Percentiles rank a stretch among this genome's conserved stretches.
phyloP scores from a whole-genome alignment of 768 basidiomycete species.

The Boletus reticuloceps region DNA sequence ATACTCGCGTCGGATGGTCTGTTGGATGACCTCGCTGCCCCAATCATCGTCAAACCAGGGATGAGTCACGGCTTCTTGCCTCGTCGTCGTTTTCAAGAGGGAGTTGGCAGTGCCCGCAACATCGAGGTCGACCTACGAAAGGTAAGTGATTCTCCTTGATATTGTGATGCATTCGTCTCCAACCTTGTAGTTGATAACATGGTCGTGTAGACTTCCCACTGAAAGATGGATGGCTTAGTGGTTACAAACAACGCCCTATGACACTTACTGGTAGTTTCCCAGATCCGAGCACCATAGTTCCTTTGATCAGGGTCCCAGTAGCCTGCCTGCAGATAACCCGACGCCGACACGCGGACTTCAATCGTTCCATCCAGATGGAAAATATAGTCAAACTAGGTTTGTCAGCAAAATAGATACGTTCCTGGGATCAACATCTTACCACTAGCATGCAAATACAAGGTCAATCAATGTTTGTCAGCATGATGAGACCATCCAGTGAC shows the following conservation, averaged over 20 bases:
- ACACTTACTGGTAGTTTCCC: slow-evolving; percentile 50
- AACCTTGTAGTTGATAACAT: slow-evolving; percentile 65
- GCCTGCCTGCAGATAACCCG: slow-evolving; percentile 66
- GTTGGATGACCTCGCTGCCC: slow-evolving; percentile 53
- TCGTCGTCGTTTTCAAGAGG: slow-evolving; percentile 48
- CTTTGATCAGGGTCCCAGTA: slow-evolving; percentile 52
- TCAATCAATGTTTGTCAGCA: background rate
- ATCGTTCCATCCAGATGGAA: slow-evolving; percentile 67
- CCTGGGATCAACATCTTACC: slow-evolving; percentile 18
- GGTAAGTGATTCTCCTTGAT: background rate
- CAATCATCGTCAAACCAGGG: slow-evolving; percentile 62
- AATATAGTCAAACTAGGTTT: slow-evolving; percentile 57
- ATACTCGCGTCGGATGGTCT: slow-evolving; percentile 46
- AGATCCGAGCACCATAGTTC: slow-evolving; percentile 54
- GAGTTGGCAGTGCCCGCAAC: slow-evolving; percentile 60
- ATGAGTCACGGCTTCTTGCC: slow-evolving; percentile 46
- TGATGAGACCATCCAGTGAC: slow-evolving; percentile 19
- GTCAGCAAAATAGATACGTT: slow-evolving; percentile 3
- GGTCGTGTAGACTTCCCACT: slow-evolving; percentile 70
- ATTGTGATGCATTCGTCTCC: background rate
- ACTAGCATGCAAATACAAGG: slow-evolving; percentile 19
- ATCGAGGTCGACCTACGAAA: slow-evolving; percentile 57
- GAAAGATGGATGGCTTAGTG: background rate
- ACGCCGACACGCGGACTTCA: slow-evolving; percentile 65
- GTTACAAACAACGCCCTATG: background rate